Conservation (phyloP, 164 flowering plant species). For the Warburgia ugandensis region DNA sequence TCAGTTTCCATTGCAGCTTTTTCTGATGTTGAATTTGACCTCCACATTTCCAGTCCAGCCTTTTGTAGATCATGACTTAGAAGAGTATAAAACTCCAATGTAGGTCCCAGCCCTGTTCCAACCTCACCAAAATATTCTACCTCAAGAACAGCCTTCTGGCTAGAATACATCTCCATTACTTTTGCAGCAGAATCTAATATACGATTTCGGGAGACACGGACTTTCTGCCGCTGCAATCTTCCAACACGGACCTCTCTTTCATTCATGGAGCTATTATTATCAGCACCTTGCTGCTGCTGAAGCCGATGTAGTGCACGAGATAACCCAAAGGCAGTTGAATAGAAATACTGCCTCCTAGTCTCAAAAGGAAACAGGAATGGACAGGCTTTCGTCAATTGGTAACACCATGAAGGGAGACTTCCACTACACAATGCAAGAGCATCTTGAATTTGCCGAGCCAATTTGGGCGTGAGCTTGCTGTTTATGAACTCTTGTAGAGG, state of each 20-base stretch:
- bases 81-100: conserved; percentile 93
- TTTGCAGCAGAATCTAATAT: conserved; percentile 95
- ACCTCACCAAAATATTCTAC: conserved; percentile 99
- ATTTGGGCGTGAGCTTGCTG: conserved; percentile 88
- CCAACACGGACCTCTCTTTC: conserved; percentile 92
- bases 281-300: conserved; percentile 94
- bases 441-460: conserved; percentile 94
- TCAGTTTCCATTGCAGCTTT: conserved; percentile 58
- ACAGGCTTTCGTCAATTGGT: conserved; percentile 94
- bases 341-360: conserved; percentile 86
- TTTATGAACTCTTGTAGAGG: conserved; percentile 68
- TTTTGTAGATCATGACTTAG: conserved; percentile 88
- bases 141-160: conserved; percentile 95
- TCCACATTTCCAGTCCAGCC: conserved; percentile 79
- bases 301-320: conserved; percentile 89
- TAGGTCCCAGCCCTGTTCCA: conserved; percentile 97
- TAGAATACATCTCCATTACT: conserved; percentile 98
- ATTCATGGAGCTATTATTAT: conserved; percentile 58
- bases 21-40: conserved; percentile 42
- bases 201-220: conserved; percentile 87
- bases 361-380: conserved; percentile 97
- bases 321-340: conserved; percentile 95
- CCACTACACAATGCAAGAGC: conserved; percentile 94
- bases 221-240: conserved; percentile 89
- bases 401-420: conserved; percentile 97